phyloP scores from a whole-genome alignment of 257 asterid genomes.

The Jacaranda copaia region DNA sequence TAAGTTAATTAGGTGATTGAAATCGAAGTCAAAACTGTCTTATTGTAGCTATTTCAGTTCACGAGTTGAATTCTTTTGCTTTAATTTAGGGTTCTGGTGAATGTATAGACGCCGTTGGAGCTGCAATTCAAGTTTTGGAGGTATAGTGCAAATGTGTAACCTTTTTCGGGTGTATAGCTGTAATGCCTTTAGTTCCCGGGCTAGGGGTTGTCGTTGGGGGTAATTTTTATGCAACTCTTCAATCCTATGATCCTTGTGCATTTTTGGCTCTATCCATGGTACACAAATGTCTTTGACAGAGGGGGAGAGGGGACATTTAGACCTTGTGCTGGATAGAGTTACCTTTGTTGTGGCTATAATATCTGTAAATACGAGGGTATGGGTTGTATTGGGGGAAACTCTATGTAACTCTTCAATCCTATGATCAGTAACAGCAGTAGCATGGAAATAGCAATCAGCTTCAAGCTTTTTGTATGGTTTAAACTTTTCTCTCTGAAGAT shows the following conservation, averaged over 20 bases:
- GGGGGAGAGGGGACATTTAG: background rate
- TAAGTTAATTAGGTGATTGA: background rate
- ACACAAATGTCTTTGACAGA: background rate
- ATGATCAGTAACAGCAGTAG: background rate
- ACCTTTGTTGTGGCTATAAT: no score
- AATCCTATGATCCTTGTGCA: background rate
- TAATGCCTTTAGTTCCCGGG: constrained; percentile 7
- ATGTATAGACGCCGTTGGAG: constrained; percentile 84
- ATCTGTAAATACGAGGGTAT: no score
- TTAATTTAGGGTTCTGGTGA: constrained; percentile 68
- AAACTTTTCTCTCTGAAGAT: no score
- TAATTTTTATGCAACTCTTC: background rate
- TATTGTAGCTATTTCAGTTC: background rate
- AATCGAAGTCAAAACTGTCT: background rate
- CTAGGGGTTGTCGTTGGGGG: background rate
- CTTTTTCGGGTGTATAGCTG: constrained; percentile 11
- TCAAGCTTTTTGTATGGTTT: constrained; percentile 14
- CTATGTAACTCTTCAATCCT: no score
- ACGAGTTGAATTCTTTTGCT: constrained; percentile 23
- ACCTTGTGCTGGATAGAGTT: no score
- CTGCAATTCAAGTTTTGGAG: constrained; percentile 90
- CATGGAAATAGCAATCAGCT: constrained; percentile 29
- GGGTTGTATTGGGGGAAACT: no score
- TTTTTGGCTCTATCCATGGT: background rate
- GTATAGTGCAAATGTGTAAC: constrained; percentile 41